phyloP scores from a whole-genome alignment of 495 filamentous ascomycete genomes.

The Corynascus novoguineensis region DNA sequence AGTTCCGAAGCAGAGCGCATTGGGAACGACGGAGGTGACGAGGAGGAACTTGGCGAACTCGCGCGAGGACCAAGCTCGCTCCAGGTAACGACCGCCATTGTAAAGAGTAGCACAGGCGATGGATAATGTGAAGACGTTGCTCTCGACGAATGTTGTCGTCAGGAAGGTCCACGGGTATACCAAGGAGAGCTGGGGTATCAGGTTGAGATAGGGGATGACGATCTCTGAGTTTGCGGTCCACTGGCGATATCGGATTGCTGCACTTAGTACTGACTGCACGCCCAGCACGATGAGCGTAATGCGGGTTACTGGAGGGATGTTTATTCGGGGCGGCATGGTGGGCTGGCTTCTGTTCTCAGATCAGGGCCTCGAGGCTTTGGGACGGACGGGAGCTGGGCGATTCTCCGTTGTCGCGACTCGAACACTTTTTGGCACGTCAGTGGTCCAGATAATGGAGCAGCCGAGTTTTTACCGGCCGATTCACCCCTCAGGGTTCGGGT shows the following conservation, averaged over 20 bases:
- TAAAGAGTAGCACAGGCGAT: constrained; percentile 79
- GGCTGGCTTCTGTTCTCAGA: constrained; percentile 21
- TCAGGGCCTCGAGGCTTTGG: background rate
- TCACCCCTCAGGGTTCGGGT: constrained; percentile 2
- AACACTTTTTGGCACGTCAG: constrained; percentile 6
- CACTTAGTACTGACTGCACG: constrained; percentile 74
- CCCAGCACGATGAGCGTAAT: constrained; percentile 68
- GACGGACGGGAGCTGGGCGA: constrained; percentile 3
- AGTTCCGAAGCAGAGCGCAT: constrained; percentile 63
- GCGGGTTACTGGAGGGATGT: constrained; percentile 86
- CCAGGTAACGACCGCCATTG: constrained; percentile 91
- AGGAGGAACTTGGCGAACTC: constrained; percentile 91
- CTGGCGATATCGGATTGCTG: constrained; percentile 64
- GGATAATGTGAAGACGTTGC: constrained; percentile 81
- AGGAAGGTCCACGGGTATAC: constrained; percentile 91
- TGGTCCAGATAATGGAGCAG: background rate
- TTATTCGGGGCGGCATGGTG: constrained; percentile 77
- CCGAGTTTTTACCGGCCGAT: constrained; percentile 9
- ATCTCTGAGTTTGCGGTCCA: constrained; percentile 52
- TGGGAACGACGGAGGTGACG: constrained; percentile 71
- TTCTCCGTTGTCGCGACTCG: background rate
- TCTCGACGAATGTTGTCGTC: constrained; percentile 83
- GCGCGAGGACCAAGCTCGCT: constrained; percentile 89
- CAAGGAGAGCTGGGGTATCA: constrained; percentile 75
- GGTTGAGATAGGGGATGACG: constrained; percentile 75